Conservation (phyloP, 768 basidiomycete genomes). For the Suillus decipiens region DNA sequence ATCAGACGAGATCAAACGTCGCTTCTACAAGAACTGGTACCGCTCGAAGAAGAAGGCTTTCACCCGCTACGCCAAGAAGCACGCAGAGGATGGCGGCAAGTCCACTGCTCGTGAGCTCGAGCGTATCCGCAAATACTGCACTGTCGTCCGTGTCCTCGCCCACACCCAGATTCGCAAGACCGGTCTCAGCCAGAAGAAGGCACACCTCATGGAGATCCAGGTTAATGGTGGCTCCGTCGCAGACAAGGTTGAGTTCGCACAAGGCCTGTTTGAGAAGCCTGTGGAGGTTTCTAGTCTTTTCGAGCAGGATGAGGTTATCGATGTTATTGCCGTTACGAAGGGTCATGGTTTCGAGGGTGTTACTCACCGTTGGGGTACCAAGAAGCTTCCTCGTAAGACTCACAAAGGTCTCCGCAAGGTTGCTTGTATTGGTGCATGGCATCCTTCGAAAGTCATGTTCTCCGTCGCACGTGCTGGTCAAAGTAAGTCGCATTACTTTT, state of each 20-base stretch:
- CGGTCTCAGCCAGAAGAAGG: conserved; percentile 97
- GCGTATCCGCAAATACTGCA: conserved; percentile 99
- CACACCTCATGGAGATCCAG: conserved; percentile 99
- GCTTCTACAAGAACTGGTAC: conserved; percentile 99
- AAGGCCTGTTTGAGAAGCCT: conserved; percentile 95
- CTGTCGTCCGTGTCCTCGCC: conserved; percentile 98
- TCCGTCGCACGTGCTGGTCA: conserved; percentile 99
- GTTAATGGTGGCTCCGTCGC: conserved; percentile 95
- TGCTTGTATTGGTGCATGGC: conserved; percentile 98
- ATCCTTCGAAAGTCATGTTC: conserved; percentile 99
- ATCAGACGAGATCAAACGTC: conserved; percentile 95
- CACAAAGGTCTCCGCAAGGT: conserved; percentile 99
- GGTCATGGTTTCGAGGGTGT: conserved; percentile 99
- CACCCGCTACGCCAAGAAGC: conserved; percentile 99
- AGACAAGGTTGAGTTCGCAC: conserved; percentile 97
- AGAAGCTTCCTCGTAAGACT: conserved; percentile 97
- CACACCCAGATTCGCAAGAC: conserved; percentile 99
- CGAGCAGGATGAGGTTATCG: conserved; percentile 96
- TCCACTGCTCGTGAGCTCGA: conserved; percentile 94
- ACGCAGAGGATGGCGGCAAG: conserved; percentile 92
- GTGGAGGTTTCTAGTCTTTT: conserved; percentile 84
- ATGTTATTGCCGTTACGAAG: conserved; percentile 97
- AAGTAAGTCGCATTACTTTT: conserved; percentile 57
- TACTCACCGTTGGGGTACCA: conserved; percentile 98
- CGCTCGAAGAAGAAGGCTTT: conserved; percentile 99